A percentile compares a stretch with the other conserved stretches of the same genome.
These are phyloP conservation scores for Agarophyton chilense DNA, from an alignment of 23 red algal genomes.

Conservation along the genomic window DNA sequence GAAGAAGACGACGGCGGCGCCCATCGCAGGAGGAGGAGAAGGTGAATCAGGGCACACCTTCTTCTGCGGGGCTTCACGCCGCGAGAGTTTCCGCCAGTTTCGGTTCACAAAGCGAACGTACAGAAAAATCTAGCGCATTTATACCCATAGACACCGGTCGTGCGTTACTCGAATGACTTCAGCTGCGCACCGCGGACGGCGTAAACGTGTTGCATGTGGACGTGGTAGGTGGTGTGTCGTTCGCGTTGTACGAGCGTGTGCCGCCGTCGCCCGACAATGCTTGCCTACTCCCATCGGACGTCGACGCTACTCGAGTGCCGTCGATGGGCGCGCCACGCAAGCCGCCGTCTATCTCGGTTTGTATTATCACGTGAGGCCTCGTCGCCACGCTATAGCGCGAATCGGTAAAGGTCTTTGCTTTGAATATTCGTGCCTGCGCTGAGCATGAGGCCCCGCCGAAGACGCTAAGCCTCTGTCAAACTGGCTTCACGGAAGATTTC, in stretches of 20 bases:
- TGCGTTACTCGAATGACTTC: too few species aligned
- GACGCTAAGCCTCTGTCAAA: too few species aligned
- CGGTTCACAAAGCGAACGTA: too few species aligned
- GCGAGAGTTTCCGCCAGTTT: constrained; percentile 29
- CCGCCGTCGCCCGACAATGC: not conserved
- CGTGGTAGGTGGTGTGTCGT: constrained; percentile 21
- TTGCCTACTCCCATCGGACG: not conserved
- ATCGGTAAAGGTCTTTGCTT: constrained; percentile 66
- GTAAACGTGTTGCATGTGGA: constrained; percentile 74
- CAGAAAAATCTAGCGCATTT: too few species aligned
- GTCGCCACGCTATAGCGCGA: constrained; percentile 37
- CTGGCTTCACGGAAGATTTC: constrained; percentile 86
- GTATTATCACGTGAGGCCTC: too few species aligned
- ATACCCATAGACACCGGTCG: too few species aligned
- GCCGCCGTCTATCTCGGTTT: constrained; percentile 50
- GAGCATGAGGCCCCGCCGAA: constrained; percentile 14
- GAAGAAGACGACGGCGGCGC: too few species aligned
- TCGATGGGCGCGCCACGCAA: not conserved
- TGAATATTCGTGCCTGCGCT: constrained; percentile 89
- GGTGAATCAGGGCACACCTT: too few species aligned
- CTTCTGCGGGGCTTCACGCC: not conserved
- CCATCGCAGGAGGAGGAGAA: too few species aligned
- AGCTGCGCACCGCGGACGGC: constrained; percentile 34
- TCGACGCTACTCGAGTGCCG: not conserved
- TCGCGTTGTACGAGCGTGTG: not conserved